Evolutionary conservation across 1,284 basidiomycete species (phyloP).

Genomic region (Mycena sp.): DNA sequence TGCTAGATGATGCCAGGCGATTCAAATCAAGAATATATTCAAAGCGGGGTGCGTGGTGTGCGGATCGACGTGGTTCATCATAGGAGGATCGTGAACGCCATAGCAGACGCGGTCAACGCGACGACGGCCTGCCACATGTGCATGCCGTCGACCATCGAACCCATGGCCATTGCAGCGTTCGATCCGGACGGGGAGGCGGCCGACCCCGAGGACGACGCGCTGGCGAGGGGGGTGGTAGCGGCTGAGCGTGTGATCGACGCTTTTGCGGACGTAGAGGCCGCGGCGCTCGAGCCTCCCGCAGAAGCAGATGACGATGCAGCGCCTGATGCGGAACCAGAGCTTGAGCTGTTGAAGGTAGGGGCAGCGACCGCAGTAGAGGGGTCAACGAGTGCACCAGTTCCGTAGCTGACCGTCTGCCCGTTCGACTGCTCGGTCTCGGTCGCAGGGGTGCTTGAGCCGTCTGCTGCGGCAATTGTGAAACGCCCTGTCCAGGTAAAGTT

Average conservation of each 20-base stretch:
- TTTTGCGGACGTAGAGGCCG: constrained; percentile 1
- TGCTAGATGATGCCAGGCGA: neutral
- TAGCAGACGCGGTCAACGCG: constrained; percentile 35
- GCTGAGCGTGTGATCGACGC: neutral
- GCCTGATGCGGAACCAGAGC: constrained; percentile 5
- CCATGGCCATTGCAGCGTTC: constrained; percentile 17
- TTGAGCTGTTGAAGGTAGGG: constrained; percentile 35
- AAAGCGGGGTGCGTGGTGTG: neutral
- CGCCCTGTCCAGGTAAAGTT: constrained; percentile 80
- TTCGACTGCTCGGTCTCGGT: constrained; percentile 56
- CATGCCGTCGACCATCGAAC: constrained; percentile 25
- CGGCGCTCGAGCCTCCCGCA: neutral
- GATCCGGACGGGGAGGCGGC: constrained; percentile 13
- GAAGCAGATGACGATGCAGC: constrained; percentile 3
- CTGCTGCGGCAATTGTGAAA: constrained; percentile 75
- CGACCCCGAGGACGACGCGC: neutral
- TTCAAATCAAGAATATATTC: neutral
- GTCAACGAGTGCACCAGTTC: constrained; percentile 68
- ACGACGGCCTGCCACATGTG: constrained; percentile 36
- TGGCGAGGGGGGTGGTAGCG: neutral
- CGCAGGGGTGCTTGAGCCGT: constrained; percentile 60
- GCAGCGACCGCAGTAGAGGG: constrained; percentile 47
- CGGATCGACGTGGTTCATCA: constrained; percentile 30
- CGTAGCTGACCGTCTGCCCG: constrained; percentile 75
- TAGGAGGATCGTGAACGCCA: constrained; percentile 38